These are phyloP conservation scores for Aureobasidium pullulans DNA, from an alignment of 2,329 filamentous ascomycete species.

Conservation along the genomic window DNA sequence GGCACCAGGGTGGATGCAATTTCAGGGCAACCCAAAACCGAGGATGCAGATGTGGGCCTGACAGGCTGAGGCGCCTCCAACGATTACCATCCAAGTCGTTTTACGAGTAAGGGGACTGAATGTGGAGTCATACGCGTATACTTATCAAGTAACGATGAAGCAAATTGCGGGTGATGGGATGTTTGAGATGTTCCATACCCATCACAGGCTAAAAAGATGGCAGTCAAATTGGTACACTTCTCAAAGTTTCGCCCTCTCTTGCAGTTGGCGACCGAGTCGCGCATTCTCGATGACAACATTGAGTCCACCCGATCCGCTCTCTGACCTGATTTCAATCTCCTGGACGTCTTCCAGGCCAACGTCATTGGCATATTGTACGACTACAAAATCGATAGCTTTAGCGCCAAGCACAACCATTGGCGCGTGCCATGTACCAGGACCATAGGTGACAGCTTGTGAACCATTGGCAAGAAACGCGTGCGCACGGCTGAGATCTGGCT, in stretches of 20 bases:
- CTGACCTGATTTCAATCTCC: conserved; percentile 51
- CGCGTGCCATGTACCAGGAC: conserved; percentile 87
- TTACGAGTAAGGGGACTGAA: neutral
- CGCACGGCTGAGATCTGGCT: conserved; percentile 65
- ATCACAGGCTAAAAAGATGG: neutral
- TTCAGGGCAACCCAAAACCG: neutral
- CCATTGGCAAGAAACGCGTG: conserved; percentile 72
- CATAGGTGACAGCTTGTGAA: conserved; percentile 84
- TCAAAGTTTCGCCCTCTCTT: conserved; percentile 3
- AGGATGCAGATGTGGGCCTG: neutral
- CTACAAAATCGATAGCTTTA: conserved; percentile 71
- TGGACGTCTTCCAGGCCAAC: conserved; percentile 81
- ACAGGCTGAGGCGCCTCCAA: neutral
- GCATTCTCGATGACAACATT: conserved; percentile 24
- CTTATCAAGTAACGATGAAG: neutral
- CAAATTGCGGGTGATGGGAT: neutral
- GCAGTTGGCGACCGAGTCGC: conserved; percentile 6
- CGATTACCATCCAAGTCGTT: neutral
- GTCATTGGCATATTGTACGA: conserved; percentile 82
- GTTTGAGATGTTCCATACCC: neutral
- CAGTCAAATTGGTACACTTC: neutral
- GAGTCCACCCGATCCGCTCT: conserved; percentile 21
- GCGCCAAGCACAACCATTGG: conserved; percentile 84
- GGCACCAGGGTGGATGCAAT: neutral
- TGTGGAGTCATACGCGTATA: neutral